phyloP scores from a whole-genome alignment of 495 filamentous ascomycete species.

The Tuber aestivum region DNA sequence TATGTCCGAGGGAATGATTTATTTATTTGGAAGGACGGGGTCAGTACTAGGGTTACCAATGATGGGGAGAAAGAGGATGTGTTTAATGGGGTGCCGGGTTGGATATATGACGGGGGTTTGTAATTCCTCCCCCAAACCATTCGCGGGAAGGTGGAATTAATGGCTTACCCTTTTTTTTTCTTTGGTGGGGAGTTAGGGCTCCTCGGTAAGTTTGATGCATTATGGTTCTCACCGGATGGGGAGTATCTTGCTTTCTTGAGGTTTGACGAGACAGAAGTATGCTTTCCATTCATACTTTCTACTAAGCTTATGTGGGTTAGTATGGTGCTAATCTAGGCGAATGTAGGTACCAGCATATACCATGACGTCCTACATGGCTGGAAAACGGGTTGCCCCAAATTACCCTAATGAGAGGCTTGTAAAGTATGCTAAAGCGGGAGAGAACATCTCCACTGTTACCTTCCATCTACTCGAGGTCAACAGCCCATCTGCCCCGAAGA shows the following conservation, averaged over 20 bases:
- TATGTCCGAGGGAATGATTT: conserved; percentile 56
- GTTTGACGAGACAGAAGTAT: conserved; percentile 55
- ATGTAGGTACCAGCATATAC: conserved; percentile 49
- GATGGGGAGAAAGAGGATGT: conserved; percentile 52
- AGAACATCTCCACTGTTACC: conserved; percentile 51
- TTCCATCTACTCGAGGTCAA: conserved; percentile 49
- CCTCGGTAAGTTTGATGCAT: conserved; percentile 47
- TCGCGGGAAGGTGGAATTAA: conserved; percentile 13
- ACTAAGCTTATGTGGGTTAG: background rate
- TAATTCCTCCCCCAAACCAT: background rate
- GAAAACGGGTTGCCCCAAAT: conserved; percentile 46
- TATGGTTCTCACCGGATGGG: conserved; percentile 58
- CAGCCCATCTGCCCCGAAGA: conserved; percentile 32
- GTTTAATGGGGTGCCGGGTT: conserved; percentile 57
- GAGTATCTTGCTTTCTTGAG: conserved; percentile 53
- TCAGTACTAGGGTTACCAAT: conserved; percentile 50
- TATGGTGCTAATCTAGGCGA: background rate
- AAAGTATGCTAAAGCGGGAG: conserved; percentile 56
- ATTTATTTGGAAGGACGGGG: conserved; percentile 50
- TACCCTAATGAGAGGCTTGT: conserved; percentile 52
- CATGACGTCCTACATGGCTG: conserved; percentile 54
- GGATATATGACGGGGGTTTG: conserved; percentile 55
- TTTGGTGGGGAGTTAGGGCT: conserved; percentile 46
- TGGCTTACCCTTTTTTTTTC: background rate
- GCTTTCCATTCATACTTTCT: conserved; percentile 20